phyloP scores from a whole-genome alignment of 148 eudicot species.

The Silene conica region DNA sequence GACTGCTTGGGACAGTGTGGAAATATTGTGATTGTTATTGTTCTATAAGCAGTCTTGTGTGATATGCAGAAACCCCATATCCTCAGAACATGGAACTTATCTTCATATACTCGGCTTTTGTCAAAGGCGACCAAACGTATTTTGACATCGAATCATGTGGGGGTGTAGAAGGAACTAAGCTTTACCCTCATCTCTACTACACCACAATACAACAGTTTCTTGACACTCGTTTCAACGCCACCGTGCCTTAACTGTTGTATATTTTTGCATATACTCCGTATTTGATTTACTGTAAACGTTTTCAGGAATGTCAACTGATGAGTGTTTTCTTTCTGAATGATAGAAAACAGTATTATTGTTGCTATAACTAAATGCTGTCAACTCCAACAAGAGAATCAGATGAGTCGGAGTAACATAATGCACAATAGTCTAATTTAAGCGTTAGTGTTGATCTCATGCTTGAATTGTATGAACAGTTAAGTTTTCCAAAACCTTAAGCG shows the following conservation, averaged over 20 bases:
- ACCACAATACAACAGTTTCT: slow-evolving; percentile 52
- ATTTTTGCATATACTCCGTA: no score
- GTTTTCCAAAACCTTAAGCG: no score
- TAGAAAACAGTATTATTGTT: background rate
- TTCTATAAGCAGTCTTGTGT: background rate
- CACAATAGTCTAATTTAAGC: no score
- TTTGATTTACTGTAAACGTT: background rate
- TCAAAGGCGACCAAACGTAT: slow-evolving; percentile 79
- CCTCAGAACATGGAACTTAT: slow-evolving; percentile 54
- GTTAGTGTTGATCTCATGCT: no score
- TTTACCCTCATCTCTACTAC: slow-evolving; percentile 60
- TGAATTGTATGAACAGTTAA: no score
- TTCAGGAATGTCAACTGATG: background rate
- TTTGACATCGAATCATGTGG: slow-evolving; percentile 53
- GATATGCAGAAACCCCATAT: slow-evolving; percentile 60
- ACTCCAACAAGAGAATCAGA: no score
- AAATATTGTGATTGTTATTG: background rate
- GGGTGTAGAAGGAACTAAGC: slow-evolving; percentile 65
- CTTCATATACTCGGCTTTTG: slow-evolving; percentile 65
- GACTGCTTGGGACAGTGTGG: no score
- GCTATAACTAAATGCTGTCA: background rate
- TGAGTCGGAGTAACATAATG: no score
- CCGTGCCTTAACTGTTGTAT: background rate
- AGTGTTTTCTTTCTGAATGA: background rate
- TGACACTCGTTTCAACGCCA: slow-evolving; percentile 35